phyloP scores from a whole-genome alignment of 1,284 basidiomycete species.

The Pascua sp. region DNA sequence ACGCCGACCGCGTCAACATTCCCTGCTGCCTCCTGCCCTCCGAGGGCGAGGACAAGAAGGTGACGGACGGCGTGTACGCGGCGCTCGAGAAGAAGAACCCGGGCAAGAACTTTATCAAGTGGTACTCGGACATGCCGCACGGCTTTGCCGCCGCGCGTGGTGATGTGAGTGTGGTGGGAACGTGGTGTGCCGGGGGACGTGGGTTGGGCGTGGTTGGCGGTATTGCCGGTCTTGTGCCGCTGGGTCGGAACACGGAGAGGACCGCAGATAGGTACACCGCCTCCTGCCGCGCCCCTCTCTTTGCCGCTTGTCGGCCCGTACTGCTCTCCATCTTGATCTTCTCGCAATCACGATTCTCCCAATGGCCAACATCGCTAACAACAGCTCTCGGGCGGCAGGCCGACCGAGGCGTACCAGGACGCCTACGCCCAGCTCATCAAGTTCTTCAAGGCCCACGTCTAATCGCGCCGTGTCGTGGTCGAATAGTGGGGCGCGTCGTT shows the following conservation, averaged over 20 bases:
- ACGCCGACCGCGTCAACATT: conserved; percentile 45
- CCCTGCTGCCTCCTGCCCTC: conserved; percentile 50
- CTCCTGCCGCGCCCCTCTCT: too few species aligned
- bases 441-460: conserved; percentile 32
- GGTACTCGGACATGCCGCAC: conserved; percentile 45
- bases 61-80: conserved; percentile 37
- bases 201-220: too few species aligned
- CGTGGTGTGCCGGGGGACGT: too few species aligned
- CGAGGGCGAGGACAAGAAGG: conserved; percentile 47
- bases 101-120: conserved; percentile 47
- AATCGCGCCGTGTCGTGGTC: too few species aligned
- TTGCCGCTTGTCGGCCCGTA: too few species aligned
- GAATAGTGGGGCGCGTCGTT: too few species aligned
- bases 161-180: conserved; percentile 41
- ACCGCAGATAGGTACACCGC: too few species aligned
- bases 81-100: conserved; percentile 42
- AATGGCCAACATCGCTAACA: neutral
- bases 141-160: conserved; percentile 51
- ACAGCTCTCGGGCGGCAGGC: conserved; percentile 25
- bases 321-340: neutral
- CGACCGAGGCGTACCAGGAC: conserved; percentile 25
- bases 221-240: too few species aligned
- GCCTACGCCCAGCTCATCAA: conserved; percentile 25
- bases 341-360: neutral
- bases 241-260: neutral